These are phyloP conservation scores for Selaginella tamariscina DNA, from an alignment of 75 land plant species.

Conservation along the genomic window DNA sequence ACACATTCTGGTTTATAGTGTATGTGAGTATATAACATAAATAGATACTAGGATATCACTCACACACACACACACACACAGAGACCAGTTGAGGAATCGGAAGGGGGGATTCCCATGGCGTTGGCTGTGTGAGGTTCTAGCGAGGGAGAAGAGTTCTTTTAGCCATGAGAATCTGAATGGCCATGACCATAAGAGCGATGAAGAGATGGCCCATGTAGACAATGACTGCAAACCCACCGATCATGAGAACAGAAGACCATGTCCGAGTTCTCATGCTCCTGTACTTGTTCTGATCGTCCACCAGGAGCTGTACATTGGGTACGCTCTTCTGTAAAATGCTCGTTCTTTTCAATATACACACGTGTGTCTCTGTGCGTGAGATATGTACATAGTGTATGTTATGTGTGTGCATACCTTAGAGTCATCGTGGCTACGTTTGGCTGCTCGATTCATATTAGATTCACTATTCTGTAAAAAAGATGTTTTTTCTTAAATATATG, in stretches of 20 bases:
- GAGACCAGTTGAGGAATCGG: conserved; percentile 85
- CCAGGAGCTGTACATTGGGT: conserved; percentile 35
- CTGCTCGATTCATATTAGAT: not conserved
- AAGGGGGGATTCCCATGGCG: conserved; percentile 56
- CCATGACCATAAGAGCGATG: conserved; percentile 85
- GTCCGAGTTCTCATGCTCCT: conserved; percentile 56
- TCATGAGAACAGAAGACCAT: conserved; percentile 77
- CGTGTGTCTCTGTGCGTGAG: no score
- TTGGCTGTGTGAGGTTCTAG: conserved; percentile 47
- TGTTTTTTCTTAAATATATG: no score
- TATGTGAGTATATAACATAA: no score
- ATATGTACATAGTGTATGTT: no score
- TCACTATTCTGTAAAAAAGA: not conserved
- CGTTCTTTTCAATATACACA: no score
- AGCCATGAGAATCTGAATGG: conserved; percentile 83
- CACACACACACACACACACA: no score
- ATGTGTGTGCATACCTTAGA: no score
- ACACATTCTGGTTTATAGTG: no score
- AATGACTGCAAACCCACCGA: conserved; percentile 63
- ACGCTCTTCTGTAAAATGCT: not conserved
- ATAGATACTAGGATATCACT: no score
- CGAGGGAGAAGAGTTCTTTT: conserved; percentile 70
- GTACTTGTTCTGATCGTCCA: conserved; percentile 60
- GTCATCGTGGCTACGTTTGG: no score
- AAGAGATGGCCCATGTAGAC: conserved; percentile 90